Conservation (phyloP, 345 rosid genomes). For the Dipteronia dyeriana region DNA sequence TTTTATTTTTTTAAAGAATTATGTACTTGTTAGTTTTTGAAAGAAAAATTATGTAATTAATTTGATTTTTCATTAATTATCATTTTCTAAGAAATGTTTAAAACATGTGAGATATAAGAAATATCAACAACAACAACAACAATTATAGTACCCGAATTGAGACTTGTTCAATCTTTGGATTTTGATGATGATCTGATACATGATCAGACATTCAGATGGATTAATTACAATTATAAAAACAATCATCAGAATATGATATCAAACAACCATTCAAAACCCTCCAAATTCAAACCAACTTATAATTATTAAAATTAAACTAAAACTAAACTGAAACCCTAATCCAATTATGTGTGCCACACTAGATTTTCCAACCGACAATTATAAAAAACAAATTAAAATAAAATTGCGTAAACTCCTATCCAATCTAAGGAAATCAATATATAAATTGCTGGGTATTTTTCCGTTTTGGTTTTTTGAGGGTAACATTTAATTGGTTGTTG, state of each 20-base stretch:
- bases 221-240: no score
- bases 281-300: slow-evolving; percentile 6
- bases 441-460: no score
- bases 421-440: not conserved
- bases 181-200: not conserved
- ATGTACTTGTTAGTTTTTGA: no score
- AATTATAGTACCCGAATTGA: not conserved
- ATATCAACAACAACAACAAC: not conserved
- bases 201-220: not conserved
- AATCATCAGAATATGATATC: not conserved
- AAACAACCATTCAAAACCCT: slow-evolving; percentile 3
- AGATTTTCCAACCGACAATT: not conserved
- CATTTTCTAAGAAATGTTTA: no score
- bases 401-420: slow-evolving; percentile 5
- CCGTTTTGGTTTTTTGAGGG: no score
- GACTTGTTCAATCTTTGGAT: not conserved
- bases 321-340: no score
- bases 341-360: no score
- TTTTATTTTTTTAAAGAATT: no score
- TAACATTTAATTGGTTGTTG: not conserved
- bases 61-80: no score
- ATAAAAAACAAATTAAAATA: not conserved
- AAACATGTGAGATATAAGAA: not conserved
- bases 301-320: no score
- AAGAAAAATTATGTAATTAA: no score